phyloP scores from a whole-genome alignment of 148 eudicot genomes.

The Arctostaphylos glauca region DNA sequence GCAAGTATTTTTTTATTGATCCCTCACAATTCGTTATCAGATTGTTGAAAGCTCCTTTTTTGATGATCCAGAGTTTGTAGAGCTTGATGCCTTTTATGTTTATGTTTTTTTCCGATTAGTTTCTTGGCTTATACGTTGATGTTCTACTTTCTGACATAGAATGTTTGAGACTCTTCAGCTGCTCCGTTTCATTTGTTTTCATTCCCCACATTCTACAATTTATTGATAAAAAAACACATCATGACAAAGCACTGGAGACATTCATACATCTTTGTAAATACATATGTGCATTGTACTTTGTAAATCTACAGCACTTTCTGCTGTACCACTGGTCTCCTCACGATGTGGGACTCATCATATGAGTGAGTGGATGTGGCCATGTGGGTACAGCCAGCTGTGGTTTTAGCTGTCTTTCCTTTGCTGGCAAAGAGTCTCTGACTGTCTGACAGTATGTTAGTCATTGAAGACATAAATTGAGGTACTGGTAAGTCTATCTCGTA shows the following conservation, averaged over 20 bases:
- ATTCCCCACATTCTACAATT: neutral
- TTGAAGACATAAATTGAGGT: neutral
- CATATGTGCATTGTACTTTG: neutral
- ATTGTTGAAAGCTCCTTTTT: too few species aligned
- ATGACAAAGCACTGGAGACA: neutral
- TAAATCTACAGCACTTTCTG: neutral
- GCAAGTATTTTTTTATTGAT: too few species aligned
- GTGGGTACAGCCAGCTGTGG: neutral
- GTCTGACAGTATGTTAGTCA: too few species aligned
- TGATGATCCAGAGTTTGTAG: too few species aligned
- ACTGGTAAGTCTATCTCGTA: neutral
- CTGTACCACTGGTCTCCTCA: neutral
- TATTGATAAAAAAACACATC: neutral
- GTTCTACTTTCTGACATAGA: too few species aligned
- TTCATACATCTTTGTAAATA: neutral
- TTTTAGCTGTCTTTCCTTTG: neutral
- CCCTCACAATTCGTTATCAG: too few species aligned
- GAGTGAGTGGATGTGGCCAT: neutral
- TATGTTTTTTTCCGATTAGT: neutral
- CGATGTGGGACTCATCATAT: neutral
- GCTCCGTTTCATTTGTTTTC: neutral
- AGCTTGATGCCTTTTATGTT: slow-evolving; percentile 36
- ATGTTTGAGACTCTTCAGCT: neutral
- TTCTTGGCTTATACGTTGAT: too few species aligned
- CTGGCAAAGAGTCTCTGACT: neutral